Conservation (phyloP, 1,139 yeast species). For the Pneumocystis canis region DNA sequence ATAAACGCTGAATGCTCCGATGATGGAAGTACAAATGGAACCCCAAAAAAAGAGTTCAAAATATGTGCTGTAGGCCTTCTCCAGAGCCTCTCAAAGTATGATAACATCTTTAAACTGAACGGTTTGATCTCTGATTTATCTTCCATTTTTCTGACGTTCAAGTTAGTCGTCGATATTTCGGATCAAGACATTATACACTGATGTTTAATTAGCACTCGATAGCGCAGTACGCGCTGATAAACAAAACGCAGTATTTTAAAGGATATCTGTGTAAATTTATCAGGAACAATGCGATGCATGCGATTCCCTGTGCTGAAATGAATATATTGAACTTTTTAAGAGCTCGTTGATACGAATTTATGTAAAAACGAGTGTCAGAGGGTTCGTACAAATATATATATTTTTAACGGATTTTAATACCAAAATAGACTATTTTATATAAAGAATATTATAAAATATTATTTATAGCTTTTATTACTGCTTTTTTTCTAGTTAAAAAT, state of each 20-base stretch:
- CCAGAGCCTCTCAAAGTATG: not conserved
- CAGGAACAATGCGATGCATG: not conserved
- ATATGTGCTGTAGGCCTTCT: not conserved
- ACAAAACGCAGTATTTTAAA: not conserved
- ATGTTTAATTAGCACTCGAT: not conserved
- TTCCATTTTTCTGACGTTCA: not conserved
- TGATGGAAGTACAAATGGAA: not conserved
- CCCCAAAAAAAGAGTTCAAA: not conserved
- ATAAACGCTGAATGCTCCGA: not conserved
- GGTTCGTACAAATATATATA: not conserved
- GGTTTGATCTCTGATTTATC: not conserved
- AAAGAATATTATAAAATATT: no score
- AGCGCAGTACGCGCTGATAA: not conserved
- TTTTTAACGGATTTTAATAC: not conserved
- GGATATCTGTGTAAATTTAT: not conserved
- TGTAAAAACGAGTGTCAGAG: not conserved
- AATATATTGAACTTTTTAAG: not conserved
- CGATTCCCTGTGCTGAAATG: not conserved
- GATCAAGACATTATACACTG: no score
- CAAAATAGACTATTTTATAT: no score
- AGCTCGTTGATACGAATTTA: not conserved
- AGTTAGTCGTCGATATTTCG: no score
- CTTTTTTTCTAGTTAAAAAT: no score
- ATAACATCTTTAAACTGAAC: not conserved
- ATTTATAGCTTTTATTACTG: no score